These are phyloP conservation scores for Rubia peregrina DNA, from an alignment of 305 asterid genomes.

Conservation along the genomic window DNA sequence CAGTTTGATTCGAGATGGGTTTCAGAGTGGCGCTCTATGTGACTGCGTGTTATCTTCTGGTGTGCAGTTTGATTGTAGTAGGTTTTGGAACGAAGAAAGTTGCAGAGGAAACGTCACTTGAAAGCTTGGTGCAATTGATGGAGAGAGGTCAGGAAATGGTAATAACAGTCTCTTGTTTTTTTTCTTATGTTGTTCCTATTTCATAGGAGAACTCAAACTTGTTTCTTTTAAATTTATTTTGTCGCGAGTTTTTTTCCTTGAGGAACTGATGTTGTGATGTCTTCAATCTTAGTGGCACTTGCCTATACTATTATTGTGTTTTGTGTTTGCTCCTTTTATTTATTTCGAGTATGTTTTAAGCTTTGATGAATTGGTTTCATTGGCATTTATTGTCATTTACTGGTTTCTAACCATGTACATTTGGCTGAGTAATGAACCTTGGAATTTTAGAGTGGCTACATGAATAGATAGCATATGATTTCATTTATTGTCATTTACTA, in stretches of 20 bases:
- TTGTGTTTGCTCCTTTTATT: background rate
- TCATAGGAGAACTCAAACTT: background rate
- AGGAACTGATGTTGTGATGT: background rate
- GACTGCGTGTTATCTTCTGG: constrained; percentile 35
- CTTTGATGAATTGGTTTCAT: background rate
- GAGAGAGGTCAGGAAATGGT: constrained; percentile 55
- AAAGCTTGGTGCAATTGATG: constrained; percentile 36
- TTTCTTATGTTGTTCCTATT: background rate
- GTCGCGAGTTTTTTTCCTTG: background rate
- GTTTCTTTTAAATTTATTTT: background rate
- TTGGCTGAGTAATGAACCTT: background rate
- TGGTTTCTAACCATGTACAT: background rate
- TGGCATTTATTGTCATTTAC: background rate
- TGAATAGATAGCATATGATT: background rate
- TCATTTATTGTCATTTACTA: too few species aligned
- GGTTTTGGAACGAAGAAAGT: constrained; percentile 36
- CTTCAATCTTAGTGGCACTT: background rate
- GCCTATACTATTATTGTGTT: background rate
- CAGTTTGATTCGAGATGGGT: constrained; percentile 41
- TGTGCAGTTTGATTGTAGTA: constrained; percentile 31
- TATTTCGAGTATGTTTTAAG: background rate
- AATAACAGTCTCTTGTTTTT: constrained; percentile 19
- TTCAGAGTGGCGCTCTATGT: constrained; percentile 27
- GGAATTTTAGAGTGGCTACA: background rate
- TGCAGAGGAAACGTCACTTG: constrained; percentile 35